These are phyloP conservation scores for Fusarium sp. DNA, from an alignment of 2,329 filamentous ascomycete species.

Conservation along the genomic window DNA sequence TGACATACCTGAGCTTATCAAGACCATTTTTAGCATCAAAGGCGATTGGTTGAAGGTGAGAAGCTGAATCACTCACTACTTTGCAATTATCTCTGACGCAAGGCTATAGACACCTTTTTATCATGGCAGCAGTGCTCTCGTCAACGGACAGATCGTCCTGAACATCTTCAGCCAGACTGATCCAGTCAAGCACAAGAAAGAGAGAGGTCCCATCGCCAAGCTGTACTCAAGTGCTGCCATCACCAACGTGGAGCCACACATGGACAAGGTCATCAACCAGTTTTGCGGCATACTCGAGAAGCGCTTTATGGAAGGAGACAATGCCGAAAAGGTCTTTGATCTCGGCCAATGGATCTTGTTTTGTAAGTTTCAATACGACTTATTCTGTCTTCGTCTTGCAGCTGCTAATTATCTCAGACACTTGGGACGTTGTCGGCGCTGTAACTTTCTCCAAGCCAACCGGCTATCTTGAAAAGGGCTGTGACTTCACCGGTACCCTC, in stretches of 20 bases:
- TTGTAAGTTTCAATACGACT: conserved; percentile 46
- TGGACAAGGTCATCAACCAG: conserved; percentile 47
- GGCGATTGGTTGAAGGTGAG: conserved; percentile 50
- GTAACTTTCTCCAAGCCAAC: conserved; percentile 55
- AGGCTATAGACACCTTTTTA: conserved; percentile 41
- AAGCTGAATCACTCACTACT: not conserved
- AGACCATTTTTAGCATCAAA: conserved; percentile 51
- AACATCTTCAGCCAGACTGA: conserved; percentile 45
- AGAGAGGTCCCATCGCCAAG: conserved; percentile 43
- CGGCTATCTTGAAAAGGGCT: conserved; percentile 54
- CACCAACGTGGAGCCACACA: conserved; percentile 41
- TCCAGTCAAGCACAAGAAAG: conserved; percentile 35
- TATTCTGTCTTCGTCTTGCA: not conserved
- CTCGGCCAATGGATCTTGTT: conserved; percentile 56
- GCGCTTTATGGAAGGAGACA: conserved; percentile 45
- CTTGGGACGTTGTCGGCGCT: conserved; percentile 57
- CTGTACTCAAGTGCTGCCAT: conserved; percentile 43
- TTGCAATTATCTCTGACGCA: not conserved
- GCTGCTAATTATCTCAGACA: conserved; percentile 24
- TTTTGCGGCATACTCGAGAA: conserved; percentile 50
- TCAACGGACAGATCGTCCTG: conserved; percentile 43
- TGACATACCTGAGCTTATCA: conserved; percentile 52
- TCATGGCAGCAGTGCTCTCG: conserved; percentile 41
- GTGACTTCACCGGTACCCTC: conserved; percentile 54
- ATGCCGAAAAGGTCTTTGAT: conserved; percentile 46